A percentile compares a stretch with the other conserved stretches of the same genome.
phyloP scores from a whole-genome alignment of 768 basidiomycete genomes.

The Leucocoprinus leucothites region DNA sequence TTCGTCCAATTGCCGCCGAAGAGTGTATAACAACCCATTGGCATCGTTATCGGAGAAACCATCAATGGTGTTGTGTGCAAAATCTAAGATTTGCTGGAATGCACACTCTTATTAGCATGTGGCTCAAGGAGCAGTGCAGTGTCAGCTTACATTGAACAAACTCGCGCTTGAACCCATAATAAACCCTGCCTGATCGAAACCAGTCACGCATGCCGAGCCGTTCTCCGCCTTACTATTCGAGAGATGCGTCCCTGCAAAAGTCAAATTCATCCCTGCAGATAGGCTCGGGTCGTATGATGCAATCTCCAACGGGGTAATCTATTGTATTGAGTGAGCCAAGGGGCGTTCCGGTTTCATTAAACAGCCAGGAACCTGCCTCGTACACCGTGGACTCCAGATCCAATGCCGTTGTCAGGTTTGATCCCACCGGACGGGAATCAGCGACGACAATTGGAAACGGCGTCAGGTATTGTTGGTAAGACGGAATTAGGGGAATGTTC shows the following conservation, averaged over 20 bases:
- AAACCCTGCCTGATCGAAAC: constrained; percentile 74
- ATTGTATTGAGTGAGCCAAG: background rate
- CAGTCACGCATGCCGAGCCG: constrained; percentile 59
- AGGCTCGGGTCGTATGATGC: constrained; percentile 74
- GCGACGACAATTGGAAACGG: constrained; percentile 70
- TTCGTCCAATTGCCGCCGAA: constrained; percentile 42
- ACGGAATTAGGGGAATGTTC: constrained; percentile 44
- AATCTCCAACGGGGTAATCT: constrained; percentile 65
- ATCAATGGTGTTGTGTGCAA: constrained; percentile 36
- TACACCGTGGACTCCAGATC: constrained; percentile 48
- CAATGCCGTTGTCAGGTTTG: constrained; percentile 37
- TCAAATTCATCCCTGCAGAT: constrained; percentile 65
- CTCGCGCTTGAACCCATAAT: constrained; percentile 74
- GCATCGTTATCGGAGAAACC: constrained; percentile 34
- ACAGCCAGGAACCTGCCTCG: constrained; percentile 38
- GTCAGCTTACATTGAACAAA: constrained; percentile 57
- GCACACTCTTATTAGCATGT: no score
- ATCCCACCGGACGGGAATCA: constrained; percentile 47
- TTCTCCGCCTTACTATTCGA: constrained; percentile 53
- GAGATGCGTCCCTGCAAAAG: constrained; percentile 64
- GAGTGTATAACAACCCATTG: constrained; percentile 43
- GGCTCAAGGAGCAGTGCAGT: no score
- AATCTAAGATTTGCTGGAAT: constrained; percentile 48
- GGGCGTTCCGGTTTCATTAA: background rate
- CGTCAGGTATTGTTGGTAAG: constrained; percentile 44